Evolutionary conservation across 257 asterid species (phyloP).

Genomic region (Scutellaria baicalensis): DNA sequence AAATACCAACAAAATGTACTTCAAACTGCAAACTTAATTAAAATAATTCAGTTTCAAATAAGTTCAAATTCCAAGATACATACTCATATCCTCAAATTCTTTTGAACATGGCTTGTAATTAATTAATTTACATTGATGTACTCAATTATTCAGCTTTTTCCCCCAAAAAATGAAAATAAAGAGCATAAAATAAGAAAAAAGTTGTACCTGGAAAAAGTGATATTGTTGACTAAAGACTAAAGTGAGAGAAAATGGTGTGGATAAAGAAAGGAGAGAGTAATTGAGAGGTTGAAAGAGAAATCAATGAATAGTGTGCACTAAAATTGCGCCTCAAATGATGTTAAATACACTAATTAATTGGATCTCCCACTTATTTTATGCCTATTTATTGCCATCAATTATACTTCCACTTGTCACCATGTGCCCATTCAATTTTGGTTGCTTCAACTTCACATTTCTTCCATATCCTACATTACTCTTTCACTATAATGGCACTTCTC

Average conservation of each 20-base stretch:
- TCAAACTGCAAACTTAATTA: too few relatives aligned
- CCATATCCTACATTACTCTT: background rate
- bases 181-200: background rate
- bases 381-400: conserved; percentile 8
- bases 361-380: conserved; percentile 5
- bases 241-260: background rate
- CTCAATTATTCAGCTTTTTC: background rate
- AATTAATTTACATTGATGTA: background rate
- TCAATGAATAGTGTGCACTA: background rate
- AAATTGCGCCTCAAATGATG: conserved; percentile 16
- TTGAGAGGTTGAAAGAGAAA: background rate
- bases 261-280: background rate
- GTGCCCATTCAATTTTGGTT: conserved; percentile 10
- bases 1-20: too few relatives aligned
- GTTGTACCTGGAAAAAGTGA: background rate
- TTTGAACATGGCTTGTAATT: too few relatives aligned
- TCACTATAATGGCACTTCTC: too few relatives aligned
- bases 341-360: conserved; percentile 4
- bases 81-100: too few relatives aligned
- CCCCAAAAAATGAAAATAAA: background rate
- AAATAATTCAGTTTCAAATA: too few relatives aligned
- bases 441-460: conserved; percentile 13
- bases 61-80: too few relatives aligned
- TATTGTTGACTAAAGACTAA: background rate
- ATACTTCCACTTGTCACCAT: conserved; percentile 14